Evolutionary conservation across 2,329 filamentous ascomycete species (phyloP), one percentile per base, ranked within the genome.

Genomic region (Lanzia echinophila): DNA sequence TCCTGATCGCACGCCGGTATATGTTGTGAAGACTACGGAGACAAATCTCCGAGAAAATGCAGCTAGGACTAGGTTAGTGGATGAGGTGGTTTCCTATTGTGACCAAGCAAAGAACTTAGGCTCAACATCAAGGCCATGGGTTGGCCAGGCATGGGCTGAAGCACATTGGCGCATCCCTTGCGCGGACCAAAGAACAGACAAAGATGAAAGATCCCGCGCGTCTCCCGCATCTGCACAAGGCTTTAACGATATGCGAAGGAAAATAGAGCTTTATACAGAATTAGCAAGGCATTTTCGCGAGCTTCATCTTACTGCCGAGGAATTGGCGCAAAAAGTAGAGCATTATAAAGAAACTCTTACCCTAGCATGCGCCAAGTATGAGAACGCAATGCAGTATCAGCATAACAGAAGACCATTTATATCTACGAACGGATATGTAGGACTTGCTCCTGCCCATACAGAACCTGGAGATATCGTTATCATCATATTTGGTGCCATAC

Each of bases 81-180:
- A 45, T 11, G 48, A 52, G 31, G 43, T 52, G 12, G 15, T 13
- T n/a, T 17, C n/a, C 36, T 45, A 32, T 22, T 55, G 47, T 19
- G 28, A 55, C n/a, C 19, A 46, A 28, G 31, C 19, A 6, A 31
- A 50, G 33, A 6, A 28, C 1, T 10, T 44, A 13, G 11, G 6
- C n/a, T 24, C 15, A 2, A 11, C 17, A 8, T 12, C 19, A 31
- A 31, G 11, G 4, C 42, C 46, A 24, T 15, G 13, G 22, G 19
- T 24, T n/a, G n/a, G 28, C 7, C 17, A 22, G 6, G 38, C 20
- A 28, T 54, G 50, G 47, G 24, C 32, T 15, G 55, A 53, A 36
- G 55, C 51, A 11, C 33, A 47, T 12, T 56, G 55, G 55, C 36
- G 50, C 28, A 54, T 54, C 7, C 47, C 47, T 3, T 54, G 51